Conservation (phyloP, 1,139 yeast species). For the Saccharomycopsis phalli region DNA sequence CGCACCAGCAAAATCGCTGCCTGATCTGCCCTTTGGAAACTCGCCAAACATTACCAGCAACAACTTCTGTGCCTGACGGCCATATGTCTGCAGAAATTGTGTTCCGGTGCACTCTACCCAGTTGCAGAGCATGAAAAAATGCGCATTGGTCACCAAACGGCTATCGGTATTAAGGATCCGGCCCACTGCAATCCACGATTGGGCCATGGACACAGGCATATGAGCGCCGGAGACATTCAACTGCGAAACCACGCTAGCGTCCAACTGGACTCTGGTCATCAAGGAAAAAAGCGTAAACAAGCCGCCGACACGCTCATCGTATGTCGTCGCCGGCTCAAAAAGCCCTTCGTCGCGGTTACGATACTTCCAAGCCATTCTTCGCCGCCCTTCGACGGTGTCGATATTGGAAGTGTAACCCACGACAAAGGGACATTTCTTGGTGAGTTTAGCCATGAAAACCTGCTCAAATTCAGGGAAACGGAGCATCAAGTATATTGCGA, state of each 20-base stretch:
- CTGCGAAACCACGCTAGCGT: background rate
- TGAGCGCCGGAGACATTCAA: slow-evolving; percentile 35
- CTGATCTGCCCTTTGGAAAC: slow-evolving; percentile 35
- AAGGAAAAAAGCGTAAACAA: slow-evolving; percentile 76
- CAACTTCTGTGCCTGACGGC: slow-evolving; percentile 62
- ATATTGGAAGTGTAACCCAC: slow-evolving; percentile 71
- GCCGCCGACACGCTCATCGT: slow-evolving; percentile 82
- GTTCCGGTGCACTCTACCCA: slow-evolving; percentile 90
- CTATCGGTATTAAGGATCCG: slow-evolving; percentile 53
- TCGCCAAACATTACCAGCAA: slow-evolving; percentile 36
- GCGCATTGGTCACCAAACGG: slow-evolving; percentile 50
- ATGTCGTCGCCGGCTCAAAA: slow-evolving; percentile 74
- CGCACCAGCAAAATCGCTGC: slow-evolving; percentile 45
- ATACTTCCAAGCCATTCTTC: slow-evolving; percentile 82
- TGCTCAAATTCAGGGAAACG: slow-evolving; percentile 60
- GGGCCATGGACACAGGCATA: slow-evolving; percentile 33
- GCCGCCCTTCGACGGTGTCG: slow-evolving; percentile 76
- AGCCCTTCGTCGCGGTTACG: slow-evolving; percentile 29
- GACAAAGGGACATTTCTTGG: slow-evolving; percentile 83
- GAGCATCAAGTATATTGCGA: slow-evolving; percentile 48
- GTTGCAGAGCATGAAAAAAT: slow-evolving; percentile 61
- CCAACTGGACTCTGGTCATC: slow-evolving; percentile 39
- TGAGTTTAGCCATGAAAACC: slow-evolving; percentile 66
- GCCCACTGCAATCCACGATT: slow-evolving; percentile 65
- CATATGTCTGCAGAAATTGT: slow-evolving; percentile 48